Conservation (phyloP, 495 filamentous ascomycete species). For the Clavariopsis aquatica region DNA sequence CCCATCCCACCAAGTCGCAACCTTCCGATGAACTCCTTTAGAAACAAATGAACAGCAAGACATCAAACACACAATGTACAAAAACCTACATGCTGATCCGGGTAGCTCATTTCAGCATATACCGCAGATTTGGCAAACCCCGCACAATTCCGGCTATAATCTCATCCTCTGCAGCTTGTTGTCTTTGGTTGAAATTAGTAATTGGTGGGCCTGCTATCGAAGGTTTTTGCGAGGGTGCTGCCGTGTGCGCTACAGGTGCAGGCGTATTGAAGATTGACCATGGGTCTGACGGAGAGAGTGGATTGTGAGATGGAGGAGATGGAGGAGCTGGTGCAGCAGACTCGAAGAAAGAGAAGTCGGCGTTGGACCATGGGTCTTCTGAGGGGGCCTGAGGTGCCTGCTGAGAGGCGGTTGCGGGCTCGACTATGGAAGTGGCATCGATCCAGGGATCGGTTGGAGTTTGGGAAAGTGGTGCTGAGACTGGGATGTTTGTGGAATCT, state of each 20-base stretch:
- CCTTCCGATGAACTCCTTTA: background rate
- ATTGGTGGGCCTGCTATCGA: conserved; percentile 14
- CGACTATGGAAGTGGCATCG: conserved; percentile 19
- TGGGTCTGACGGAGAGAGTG: conserved; percentile 16
- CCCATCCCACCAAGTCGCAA: background rate
- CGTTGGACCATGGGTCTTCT: conserved; percentile 11
- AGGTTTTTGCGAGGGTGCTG: conserved; percentile 16
- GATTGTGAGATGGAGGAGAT: background rate
- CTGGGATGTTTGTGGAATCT: background rate
- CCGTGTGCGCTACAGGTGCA: background rate
- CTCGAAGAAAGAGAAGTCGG: conserved; percentile 37
- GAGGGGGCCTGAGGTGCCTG: background rate
- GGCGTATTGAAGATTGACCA: conserved; percentile 26
- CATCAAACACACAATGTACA: background rate
- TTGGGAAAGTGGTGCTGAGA: background rate
- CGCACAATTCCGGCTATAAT: conserved; percentile 39
- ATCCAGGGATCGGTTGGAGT: conserved; percentile 2
- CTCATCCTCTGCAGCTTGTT: conserved; percentile 35
- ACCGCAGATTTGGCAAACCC: conserved; percentile 45
- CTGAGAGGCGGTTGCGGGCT: background rate
- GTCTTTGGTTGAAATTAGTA: conserved; percentile 8
- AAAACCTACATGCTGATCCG: background rate
- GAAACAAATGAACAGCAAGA: background rate
- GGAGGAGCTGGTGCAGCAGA: conserved; percentile 10
- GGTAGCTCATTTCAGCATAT: conserved; percentile 40